phyloP scores from a whole-genome alignment of 805 yeast genomes.

The Huiozyma sinensis region DNA sequence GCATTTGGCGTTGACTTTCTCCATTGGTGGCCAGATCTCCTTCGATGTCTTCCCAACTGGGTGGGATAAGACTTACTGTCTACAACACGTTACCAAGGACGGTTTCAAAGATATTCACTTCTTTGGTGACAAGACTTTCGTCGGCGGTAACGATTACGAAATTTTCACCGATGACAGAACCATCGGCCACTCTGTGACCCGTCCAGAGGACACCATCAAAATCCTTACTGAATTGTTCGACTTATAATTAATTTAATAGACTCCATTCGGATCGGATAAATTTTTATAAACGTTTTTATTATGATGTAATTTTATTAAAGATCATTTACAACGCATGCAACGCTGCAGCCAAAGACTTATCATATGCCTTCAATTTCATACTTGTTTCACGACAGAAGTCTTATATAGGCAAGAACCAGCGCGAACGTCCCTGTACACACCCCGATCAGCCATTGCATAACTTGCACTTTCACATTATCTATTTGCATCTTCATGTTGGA shows the following conservation, averaged over 20 bases:
- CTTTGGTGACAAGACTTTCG: slow-evolving; percentile 95
- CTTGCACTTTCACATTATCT: slow-evolving; percentile 91
- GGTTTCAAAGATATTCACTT: slow-evolving; percentile 84
- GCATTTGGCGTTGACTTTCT: slow-evolving; percentile 80
- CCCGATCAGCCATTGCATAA: slow-evolving; percentile 97
- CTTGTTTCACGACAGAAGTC: slow-evolving; percentile 48
- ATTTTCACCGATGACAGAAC: slow-evolving; percentile 88
- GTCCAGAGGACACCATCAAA: slow-evolving; percentile 80
- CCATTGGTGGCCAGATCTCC: slow-evolving; percentile 98
- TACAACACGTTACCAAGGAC: slow-evolving; percentile 82
- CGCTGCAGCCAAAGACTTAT: not conserved
- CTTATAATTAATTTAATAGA: slow-evolving; percentile 10
- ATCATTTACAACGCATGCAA: not conserved
- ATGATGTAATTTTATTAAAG: not conserved
- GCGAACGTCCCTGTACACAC: slow-evolving; percentile 98
- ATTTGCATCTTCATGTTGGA: slow-evolving; percentile 92
- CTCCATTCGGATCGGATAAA: too few species aligned
- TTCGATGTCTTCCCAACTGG: slow-evolving; percentile 99
- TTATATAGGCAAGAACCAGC: slow-evolving; percentile 78
- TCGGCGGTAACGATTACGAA: slow-evolving; percentile 98
- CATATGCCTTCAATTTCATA: not conserved
- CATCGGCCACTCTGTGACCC: slow-evolving; percentile 85
- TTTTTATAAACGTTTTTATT: not conserved
- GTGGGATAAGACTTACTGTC: slow-evolving; percentile 98
- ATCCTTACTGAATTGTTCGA: slow-evolving; percentile 74